Evolutionary conservation across 2,329 filamentous ascomycete species (phyloP), one percentile per base, ranked within the genome.

Genomic region (Plenodomus biglobosus): DNA sequence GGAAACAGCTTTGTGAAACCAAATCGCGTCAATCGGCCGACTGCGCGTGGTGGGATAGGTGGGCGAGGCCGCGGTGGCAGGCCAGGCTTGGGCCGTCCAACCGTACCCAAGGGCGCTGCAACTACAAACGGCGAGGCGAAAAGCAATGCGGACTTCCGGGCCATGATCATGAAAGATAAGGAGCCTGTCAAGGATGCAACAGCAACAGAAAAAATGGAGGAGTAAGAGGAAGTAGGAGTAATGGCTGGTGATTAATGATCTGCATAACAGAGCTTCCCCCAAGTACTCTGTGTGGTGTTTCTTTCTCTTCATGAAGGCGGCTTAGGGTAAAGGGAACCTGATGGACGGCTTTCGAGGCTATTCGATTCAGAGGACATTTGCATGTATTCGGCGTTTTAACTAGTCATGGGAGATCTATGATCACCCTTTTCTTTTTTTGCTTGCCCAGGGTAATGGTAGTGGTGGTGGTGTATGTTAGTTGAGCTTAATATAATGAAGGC

Each of bases 91-190:
- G 65, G 64, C 37, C 62, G 60, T 52, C 62, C 47, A 67, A 66
- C 50, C 3, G 49, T 59, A 27, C 59, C 65, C 8, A 55, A 56
- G 24, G 44, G 35, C 19, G 45, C 51, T 13, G 47, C 52, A 2
- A 36, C 50, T 2, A 51, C 48, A 8, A 59, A 54, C 16, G 59
- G 54, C 19, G 62, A 59, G 22, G 58, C 60, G 15, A 84, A 81
- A 71, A 82, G 78, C 59, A 84, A 84, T 61, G 76, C 75, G 42
- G 80, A 83, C 60, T 84, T 84, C 65, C 76, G 79, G 46, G 74
- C 74, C 24, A 76, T 83, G 76, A 72, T 83, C 40, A 68, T 78
- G 54, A 73, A 68, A 36, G 67, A 32, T 11, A 32, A 32, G 27
- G 27, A 66, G 44, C 55, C 60, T 21, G 52, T 53, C 1, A 62